These are phyloP conservation scores for Ascomycota sp. DNA, from an alignment of 2,329 filamentous ascomycete species.

Conservation along the genomic window DNA sequence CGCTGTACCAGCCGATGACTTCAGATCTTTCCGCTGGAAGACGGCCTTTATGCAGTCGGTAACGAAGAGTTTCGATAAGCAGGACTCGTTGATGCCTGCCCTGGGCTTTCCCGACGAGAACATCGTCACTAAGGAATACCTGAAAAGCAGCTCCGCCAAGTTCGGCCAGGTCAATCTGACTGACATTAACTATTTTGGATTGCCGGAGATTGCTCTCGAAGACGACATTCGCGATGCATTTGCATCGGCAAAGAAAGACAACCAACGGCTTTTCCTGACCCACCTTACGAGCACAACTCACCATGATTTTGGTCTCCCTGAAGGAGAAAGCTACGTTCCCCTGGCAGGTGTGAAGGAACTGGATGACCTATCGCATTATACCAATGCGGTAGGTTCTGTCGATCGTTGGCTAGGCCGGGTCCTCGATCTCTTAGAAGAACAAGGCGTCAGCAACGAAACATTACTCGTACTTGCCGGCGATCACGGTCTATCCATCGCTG, in stretches of 20 bases:
- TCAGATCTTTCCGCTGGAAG: conserved; percentile 8
- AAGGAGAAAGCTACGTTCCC: conserved; percentile 8
- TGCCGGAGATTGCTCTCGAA: conserved; percentile 10
- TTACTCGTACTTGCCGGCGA: conserved; percentile 12
- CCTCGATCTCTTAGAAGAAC: conserved; percentile 10
- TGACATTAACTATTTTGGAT: conserved; percentile 14
- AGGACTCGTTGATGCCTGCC: conserved; percentile 8
- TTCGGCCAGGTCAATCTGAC: conserved; percentile 8
- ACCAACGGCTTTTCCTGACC: conserved; percentile 13
- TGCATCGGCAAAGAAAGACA: conserved; percentile 7
- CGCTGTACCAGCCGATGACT: not conserved
- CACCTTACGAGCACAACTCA: conserved; percentile 15
- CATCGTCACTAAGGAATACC: conserved; percentile 9
- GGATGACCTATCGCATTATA: conserved; percentile 11
- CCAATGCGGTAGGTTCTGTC: conserved; percentile 12
- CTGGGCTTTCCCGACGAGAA: conserved; percentile 10
- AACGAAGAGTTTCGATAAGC: conserved; percentile 12
- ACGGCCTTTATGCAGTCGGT: conserved; percentile 13
- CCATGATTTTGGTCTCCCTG: conserved; percentile 12
- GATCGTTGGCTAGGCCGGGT: conserved; percentile 13
- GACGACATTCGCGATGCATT: conserved; percentile 13
- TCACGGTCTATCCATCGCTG: conserved; percentile 12
- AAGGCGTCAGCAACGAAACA: conserved; percentile 12
- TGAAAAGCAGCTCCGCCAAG: conserved; percentile 8
- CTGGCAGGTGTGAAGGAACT: conserved; percentile 7